Conservation (phyloP, 331 rosid genomes). For the Pyracantha coccinea region DNA sequence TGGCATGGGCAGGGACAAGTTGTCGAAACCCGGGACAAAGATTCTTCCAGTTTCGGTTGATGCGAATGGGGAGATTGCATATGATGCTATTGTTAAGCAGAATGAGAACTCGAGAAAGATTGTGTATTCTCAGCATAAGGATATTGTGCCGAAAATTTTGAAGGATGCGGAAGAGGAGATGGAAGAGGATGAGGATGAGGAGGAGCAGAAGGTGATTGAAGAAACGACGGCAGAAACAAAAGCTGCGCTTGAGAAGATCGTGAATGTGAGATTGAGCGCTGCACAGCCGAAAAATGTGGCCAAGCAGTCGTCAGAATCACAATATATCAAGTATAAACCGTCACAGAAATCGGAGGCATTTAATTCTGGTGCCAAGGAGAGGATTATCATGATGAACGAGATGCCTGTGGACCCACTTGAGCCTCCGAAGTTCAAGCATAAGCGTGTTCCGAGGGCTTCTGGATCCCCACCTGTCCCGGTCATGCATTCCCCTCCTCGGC, state of each 20-base stretch:
- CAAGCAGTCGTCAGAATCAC: constrained; percentile 46
- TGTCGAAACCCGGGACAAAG: constrained; percentile 43
- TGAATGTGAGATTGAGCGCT: constrained; percentile 66
- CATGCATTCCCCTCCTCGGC: constrained; percentile 87
- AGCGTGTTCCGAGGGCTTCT: constrained; percentile 59
- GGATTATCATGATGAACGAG: constrained; percentile 83
- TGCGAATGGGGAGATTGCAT: constrained; percentile 65
- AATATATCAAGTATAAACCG: constrained; percentile 80
- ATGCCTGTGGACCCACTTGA: constrained; percentile 93
- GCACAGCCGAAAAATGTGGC: constrained; percentile 83
- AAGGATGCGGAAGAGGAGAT: constrained; percentile 47
- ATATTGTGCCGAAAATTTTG: constrained; percentile 51
- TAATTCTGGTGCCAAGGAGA: constrained; percentile 79
- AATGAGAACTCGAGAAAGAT: constrained; percentile 65
- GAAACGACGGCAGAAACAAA: constrained; percentile 77
- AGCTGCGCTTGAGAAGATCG: constrained; percentile 82
- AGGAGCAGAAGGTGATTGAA: constrained; percentile 58
- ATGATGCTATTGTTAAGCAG: constrained; percentile 76
- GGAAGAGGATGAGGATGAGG: neutral
- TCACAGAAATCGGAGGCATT: constrained; percentile 78
- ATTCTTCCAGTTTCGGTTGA: constrained; percentile 71
- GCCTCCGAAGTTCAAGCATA: constrained; percentile 38
- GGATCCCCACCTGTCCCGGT: constrained; percentile 89
- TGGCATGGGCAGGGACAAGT: constrained; percentile 61
- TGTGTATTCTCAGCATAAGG: constrained; percentile 65